phyloP scores from a whole-genome alignment of 139 green algal species.

The Desmodesmus armatus region DNA sequence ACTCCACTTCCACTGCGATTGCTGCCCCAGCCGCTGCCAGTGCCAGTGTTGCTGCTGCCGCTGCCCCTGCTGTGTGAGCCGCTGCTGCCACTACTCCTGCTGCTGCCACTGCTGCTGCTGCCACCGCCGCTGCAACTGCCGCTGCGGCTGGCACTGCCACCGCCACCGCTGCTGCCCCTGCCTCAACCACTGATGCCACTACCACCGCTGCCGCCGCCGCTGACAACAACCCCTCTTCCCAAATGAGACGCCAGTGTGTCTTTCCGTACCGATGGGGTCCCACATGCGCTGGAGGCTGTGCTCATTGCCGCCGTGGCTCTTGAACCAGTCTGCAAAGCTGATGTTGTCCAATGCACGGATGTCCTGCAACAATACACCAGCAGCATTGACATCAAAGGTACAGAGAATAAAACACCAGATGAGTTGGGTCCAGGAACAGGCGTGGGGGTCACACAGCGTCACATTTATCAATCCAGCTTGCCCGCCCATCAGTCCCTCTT shows the following conservation, averaged over 20 bases:
- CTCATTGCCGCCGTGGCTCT: constrained; percentile 81
- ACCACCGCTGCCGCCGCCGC: too few relatives aligned
- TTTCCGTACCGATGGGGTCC: constrained; percentile 96
- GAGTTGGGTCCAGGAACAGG: neutral
- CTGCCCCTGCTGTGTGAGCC: neutral
- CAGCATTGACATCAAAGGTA: neutral
- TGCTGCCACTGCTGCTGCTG: neutral
- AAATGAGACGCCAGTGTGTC: too few relatives aligned
- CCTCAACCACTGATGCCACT: too few relatives aligned
- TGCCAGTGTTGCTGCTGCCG: neutral
- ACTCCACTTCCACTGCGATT: neutral
- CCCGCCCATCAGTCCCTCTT: too few relatives aligned
- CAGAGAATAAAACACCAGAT: constrained; percentile 76
- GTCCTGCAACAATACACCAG: constrained; percentile 49
- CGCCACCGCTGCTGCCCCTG: too few relatives aligned
- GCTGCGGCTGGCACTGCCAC: too few relatives aligned
- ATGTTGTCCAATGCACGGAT: constrained; percentile 90
- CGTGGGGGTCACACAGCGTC: too few relatives aligned
- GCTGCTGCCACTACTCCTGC: neutral
- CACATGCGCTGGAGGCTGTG: constrained; percentile 95
- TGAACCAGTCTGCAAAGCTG: constrained; percentile 95
- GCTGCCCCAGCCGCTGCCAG: neutral
- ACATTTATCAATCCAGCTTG: too few relatives aligned
- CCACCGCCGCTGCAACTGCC: too few relatives aligned
- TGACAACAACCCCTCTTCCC: too few relatives aligned